Evolutionary conservation across 2,329 filamentous ascomycete species (phyloP), one percentile per base, ranked within the genome.

Genomic region (Nothopassalora personata): DNA sequence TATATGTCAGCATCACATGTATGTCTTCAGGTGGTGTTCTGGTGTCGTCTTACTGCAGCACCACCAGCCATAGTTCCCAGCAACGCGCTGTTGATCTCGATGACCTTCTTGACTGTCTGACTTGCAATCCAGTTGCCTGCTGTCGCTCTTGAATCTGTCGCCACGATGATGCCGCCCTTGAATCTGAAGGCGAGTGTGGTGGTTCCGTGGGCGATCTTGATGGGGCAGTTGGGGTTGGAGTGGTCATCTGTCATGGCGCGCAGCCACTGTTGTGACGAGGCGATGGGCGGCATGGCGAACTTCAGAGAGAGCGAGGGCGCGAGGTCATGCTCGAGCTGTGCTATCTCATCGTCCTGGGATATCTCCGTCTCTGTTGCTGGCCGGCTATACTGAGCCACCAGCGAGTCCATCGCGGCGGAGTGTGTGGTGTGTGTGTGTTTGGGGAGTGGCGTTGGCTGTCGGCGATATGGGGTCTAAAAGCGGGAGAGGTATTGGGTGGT

Each of bases 31-130:
- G 9, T 18, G n/a, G 30, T 27, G 18, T 50, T 5, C n/a, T 13
- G 19, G 9, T 31, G 2, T 50, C 6, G 59, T 77, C 84, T 74
- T 79, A 88, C 86, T 76, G 94, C 94, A 73, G 94, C 94, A 79
- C 94, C 94, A 77, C 94, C 94, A 64, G 94, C 94, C 93, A 99
- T 96, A 68, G 94, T 99, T 66, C 94, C 94, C 71, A 99, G 80
- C 77, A 99, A 83, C 77, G 88, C 89, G 77, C 83, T 90, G 81
- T 96, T 96, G 82, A 96, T 96, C 83, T 96, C 91, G 73, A 99
- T 97, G 68, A 99, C 94, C 84, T 99, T 99, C 86, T 99, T 99
- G 73, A 99, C 94, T 56, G 94, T 99, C 83, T 99, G 94, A 79
- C 90, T 96, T 67, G 94, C 94, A 78, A 99, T 99, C 94, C 94